Evolutionary conservation across 2,329 filamentous ascomycete species (phyloP).

Genomic region (Colletotrichum sojae): DNA sequence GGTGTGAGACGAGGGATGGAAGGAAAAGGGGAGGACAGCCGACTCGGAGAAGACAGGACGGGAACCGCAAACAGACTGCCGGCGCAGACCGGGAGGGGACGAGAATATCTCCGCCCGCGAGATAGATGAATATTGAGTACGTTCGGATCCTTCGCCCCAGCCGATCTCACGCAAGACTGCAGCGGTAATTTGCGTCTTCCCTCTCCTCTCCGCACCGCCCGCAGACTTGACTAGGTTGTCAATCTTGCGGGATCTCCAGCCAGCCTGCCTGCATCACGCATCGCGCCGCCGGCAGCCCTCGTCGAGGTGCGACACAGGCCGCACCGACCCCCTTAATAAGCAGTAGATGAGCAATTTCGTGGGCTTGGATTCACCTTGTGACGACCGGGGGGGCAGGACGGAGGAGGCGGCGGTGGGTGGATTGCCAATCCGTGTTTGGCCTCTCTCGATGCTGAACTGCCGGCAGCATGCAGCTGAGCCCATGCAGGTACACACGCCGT

Average conservation of each 20-base stretch:
- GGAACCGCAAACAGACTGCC: conserved; percentile 6
- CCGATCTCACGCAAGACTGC: neutral
- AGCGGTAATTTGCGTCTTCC: neutral
- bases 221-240: conserved; percentile 7
- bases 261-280: conserved; percentile 4
- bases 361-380: neutral
- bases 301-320: neutral
- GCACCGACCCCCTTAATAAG: conserved; percentile 16
- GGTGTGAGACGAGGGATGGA: conserved; percentile 14
- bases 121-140: neutral
- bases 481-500: conserved; percentile 28
- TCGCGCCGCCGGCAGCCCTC: neutral
- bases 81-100: neutral
- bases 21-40: neutral
- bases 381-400: neutral
- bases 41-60: neutral
- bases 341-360: neutral
- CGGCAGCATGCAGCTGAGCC: conserved; percentile 31
- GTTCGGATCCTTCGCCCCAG: neutral
- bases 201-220: neutral
- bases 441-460: neutral
- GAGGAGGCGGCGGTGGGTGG: neutral
- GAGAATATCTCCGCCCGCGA: neutral
- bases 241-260: conserved; percentile 20
- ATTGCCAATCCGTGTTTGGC: neutral